Evolutionary conservation across 2,329 filamentous ascomycete genomes (phyloP).

Genomic region (Diplocarpon mali): DNA sequence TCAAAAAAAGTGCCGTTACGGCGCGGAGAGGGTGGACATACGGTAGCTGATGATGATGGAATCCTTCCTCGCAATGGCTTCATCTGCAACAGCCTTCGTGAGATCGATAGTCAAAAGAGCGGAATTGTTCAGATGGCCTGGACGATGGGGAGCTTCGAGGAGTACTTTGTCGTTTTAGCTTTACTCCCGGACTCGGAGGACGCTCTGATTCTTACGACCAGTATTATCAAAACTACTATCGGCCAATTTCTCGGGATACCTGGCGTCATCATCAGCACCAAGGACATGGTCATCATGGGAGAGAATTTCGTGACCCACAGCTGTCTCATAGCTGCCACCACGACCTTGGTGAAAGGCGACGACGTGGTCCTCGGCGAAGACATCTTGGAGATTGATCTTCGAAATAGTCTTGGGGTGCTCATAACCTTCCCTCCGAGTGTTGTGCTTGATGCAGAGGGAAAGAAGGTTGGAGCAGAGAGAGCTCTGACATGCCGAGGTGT

Average conservation of each 20-base stretch:
- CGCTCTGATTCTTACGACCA: slow-evolving; percentile 40
- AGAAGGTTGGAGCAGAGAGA: too few relatives aligned
- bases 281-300: not conserved
- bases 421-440: slow-evolving; percentile 9
- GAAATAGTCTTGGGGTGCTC: slow-evolving; percentile 12
- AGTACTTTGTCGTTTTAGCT: slow-evolving; percentile 37
- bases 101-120: slow-evolving; percentile 83
- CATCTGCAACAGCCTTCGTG: slow-evolving; percentile 77
- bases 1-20: not conserved
- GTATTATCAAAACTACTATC: slow-evolving; percentile 94
- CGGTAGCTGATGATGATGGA: slow-evolving; percentile 85
- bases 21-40: slow-evolving; percentile 32
- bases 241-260: slow-evolving; percentile 81
- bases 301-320: slow-evolving; percentile 43
- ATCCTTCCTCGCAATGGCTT: slow-evolving; percentile 68
- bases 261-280: slow-evolving; percentile 27
- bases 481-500: too few relatives aligned
- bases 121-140: slow-evolving; percentile 44
- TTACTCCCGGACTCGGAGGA: not conserved
- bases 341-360: slow-evolving; percentile 46
- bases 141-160: slow-evolving; percentile 55
- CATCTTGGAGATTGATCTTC: slow-evolving; percentile 17
- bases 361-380: slow-evolving; percentile 11
- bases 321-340: slow-evolving; percentile 68
- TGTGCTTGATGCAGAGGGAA: too few relatives aligned